Evolutionary conservation across 2,329 filamentous ascomycete species (phyloP).

Genomic region (Calonectria montana): DNA sequence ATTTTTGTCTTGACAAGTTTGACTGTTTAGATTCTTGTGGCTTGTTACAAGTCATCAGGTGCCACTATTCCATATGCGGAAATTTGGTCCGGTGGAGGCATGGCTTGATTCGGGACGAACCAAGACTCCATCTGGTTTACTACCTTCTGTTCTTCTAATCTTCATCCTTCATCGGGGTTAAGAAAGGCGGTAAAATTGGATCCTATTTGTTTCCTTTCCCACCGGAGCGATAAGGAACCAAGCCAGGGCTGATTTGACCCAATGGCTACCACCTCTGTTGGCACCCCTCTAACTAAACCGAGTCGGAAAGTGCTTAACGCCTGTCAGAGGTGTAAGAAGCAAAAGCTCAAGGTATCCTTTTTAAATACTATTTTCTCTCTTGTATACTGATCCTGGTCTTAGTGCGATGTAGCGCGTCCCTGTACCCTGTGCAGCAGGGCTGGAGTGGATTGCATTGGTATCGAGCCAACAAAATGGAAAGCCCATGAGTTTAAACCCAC

Average conservation of each 20-base stretch:
- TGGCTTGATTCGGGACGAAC: background rate
- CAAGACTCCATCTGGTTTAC: background rate
- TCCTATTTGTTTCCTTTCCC: background rate
- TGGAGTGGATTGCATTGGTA: background rate
- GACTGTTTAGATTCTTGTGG: background rate
- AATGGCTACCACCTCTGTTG: background rate
- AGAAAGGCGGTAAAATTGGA: background rate
- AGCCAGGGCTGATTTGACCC: background rate
- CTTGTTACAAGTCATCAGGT: background rate
- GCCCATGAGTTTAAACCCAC: background rate
- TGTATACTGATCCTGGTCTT: background rate
- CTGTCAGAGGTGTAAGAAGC: constrained; percentile 10
- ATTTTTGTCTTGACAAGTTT: background rate
- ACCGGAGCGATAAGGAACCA: background rate
- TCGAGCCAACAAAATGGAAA: constrained; percentile 1
- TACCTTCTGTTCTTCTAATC: background rate
- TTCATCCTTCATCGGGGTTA: background rate
- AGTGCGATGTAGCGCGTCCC: constrained; percentile 15
- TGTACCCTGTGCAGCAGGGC: constrained; percentile 9
- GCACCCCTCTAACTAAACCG: background rate
- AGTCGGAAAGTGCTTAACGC: constrained; percentile 7
- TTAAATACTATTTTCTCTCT: background rate
- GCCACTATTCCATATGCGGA: background rate
- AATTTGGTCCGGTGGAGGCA: constrained; percentile 4
- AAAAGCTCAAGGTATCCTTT: constrained; percentile 7